Base-by-base conservation (phyloP, 768 basidiomycete genomes). In the Piloderma croceum region DNA sequence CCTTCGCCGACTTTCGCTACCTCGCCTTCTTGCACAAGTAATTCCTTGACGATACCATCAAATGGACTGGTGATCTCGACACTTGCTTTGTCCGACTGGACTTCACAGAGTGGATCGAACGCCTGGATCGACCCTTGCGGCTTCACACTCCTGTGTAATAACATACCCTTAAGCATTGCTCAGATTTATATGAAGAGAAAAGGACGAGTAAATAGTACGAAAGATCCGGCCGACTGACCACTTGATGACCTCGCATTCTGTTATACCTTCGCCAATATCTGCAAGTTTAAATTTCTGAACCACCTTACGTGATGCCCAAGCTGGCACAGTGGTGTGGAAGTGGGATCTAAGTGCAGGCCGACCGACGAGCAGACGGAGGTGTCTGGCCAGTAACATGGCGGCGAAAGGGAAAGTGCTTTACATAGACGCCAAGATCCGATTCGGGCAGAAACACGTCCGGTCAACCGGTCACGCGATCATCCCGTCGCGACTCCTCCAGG, bases 11-110 rank as follows among this genome's bases (percentile, higher is more conserved):
- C 90, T 54, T 88, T 88, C 15, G 86, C 87, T 13, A 91, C 71
- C 54, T 88, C 77, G 15, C 90, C 90, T 56, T 89, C 87, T 47
- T 80, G 63, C 13, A 90, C 87, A 2, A 88, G 67, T 5, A 91
- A 60, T 47, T 84, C 73, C 45, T 73, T 79, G 34, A 92, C 65
- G 23, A 79, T 65, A 5, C 90, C 90, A 31, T 90, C 83, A 52
- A 74, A 90, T 2, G 90, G 90, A 42, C 82, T 83, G 3, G 90
- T 92, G 41, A 93, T 90, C 60, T 92, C 90, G 19, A 92, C 89
- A 59, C 79, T 84, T 2, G 88, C 89, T 59, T 91, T 91, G 73
- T 91, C 89, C 46, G 81, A 84, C 63, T 90, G 88, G 3, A 91
- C 88, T 46, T 91, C 89, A 53, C 86, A 89, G 4, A 90, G 65